These are phyloP conservation scores for Phytophthora sp. DNA, from an alignment of 352 stramenopile species.

Conservation along the genomic window DNA sequence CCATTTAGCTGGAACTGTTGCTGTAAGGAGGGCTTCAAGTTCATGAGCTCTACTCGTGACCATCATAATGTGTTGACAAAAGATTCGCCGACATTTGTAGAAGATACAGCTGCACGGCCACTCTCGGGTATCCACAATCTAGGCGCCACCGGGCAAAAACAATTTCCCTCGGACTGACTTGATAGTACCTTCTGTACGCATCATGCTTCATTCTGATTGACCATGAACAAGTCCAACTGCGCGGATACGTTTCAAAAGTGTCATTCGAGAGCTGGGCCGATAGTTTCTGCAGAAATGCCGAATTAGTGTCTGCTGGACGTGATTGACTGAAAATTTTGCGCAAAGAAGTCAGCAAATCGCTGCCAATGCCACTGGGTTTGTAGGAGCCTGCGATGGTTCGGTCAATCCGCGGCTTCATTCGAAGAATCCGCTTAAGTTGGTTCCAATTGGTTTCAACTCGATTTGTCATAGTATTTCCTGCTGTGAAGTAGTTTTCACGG, in stretches of 20 bases:
- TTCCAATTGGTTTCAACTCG: not conserved
- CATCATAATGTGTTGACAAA: constrained; percentile 1
- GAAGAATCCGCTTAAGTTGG: not conserved
- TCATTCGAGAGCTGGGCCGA: not conserved
- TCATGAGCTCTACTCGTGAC: not conserved
- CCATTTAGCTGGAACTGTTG: not conserved
- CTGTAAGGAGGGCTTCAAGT: not conserved
- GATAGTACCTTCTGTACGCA: not conserved
- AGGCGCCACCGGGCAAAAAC: not conserved
- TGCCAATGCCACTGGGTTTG: not conserved
- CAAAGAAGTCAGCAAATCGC: not conserved
- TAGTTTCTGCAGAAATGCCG: not conserved
- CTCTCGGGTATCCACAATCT: not conserved
- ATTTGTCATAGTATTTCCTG: not conserved
- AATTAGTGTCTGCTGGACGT: not conserved
- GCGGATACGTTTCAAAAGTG: not conserved
- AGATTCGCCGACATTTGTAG: not conserved
- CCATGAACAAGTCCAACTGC: not conserved
- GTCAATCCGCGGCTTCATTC: not conserved
- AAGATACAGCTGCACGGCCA: not conserved
- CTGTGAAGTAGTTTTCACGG: not conserved
- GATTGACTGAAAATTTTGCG: not conserved
- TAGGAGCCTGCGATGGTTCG: not conserved
- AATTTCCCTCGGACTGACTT: not conserved
- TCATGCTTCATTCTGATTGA: not conserved